Percentiles rank a stretch among this genome's conserved stretches.
Conservation (phyloP, 140 eudicot species). For the Senecio squalidus region DNA sequence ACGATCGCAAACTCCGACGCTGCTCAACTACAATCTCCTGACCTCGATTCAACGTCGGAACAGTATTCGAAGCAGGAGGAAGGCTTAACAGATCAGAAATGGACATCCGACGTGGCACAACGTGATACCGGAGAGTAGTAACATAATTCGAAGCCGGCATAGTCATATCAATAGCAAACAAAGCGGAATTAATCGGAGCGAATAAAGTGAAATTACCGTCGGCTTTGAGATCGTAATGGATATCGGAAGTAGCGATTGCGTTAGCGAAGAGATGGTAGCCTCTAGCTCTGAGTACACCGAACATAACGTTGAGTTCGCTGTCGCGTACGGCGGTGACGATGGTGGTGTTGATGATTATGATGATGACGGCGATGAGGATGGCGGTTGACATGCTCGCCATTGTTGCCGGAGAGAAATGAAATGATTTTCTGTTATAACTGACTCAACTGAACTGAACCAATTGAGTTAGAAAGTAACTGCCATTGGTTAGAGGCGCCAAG, state of each 20-base stretch:
- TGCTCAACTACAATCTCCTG: slow-evolving; percentile 21
- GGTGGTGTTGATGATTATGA: slow-evolving; percentile 21
- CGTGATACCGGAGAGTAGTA: slow-evolving; percentile 45
- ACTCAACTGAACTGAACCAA: too few species aligned
- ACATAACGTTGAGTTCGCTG: slow-evolving; percentile 31
- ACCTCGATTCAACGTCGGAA: slow-evolving; percentile 33
- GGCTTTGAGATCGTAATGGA: slow-evolving; percentile 39
- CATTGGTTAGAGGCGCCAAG: too few species aligned
- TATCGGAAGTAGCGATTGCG: slow-evolving; percentile 52
- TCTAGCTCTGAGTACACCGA: slow-evolving; percentile 34
- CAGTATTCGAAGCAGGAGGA: slow-evolving; percentile 23
- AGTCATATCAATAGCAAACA: slow-evolving; percentile 52
- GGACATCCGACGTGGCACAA: slow-evolving; percentile 45
- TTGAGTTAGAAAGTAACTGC: too few species aligned
- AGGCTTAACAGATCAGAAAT: slow-evolving; percentile 31
- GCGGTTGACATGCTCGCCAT: slow-evolving; percentile 24
- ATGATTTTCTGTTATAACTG: too few species aligned
- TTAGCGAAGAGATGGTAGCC: slow-evolving; percentile 59
- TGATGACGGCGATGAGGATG: slow-evolving; percentile 13
- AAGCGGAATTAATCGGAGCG: slow-evolving; percentile 51
- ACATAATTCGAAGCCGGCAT: slow-evolving; percentile 46
- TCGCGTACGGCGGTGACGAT: slow-evolving; percentile 26
- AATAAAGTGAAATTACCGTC: slow-evolving; percentile 49
- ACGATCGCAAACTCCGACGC: slow-evolving; percentile 15
- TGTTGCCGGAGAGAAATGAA: slow-evolving; percentile 19